Evolutionary conservation across 306 rosid genomes (phyloP), one percentile per base, ranked within the genome.

Genomic region (Aeschynomene evenia): DNA sequence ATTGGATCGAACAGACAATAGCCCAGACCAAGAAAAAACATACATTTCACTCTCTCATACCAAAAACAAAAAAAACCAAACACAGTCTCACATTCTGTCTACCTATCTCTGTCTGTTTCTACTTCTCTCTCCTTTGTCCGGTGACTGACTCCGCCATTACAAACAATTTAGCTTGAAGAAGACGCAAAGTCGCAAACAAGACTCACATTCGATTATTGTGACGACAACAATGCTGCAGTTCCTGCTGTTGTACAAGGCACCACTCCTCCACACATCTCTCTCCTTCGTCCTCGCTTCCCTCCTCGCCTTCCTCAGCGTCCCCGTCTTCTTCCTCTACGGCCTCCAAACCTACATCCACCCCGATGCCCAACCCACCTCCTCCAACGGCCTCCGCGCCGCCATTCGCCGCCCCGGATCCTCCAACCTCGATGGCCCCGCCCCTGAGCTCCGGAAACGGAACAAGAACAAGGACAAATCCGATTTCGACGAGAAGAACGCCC

Each of bases 281-380:
- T 77, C 91, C 6, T 63, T 88, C 42, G 39, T 73, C 22, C 81
- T 94, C 13, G 71, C 85, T 26, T 52, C 79, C 48, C 67, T 74
- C 73, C 58, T 94, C 39, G 50, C 75, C 29, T 78, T 88, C 85
- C 85, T 90, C 88, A 84, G 81, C 59, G 61, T 90, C 66, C 98
- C 97, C 0, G 13, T 82, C 53, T 70, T 90, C 48, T 85, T 87
- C 78, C 97, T 94, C 66, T 65, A 82, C 69, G 92, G 77, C 19
- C 70, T 94, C 53, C 89, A 85, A 72, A 82, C 95, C 72, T 88
- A 94, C 82, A 85, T 94, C 79, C 98, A 90, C 81, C 98, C 96
- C 0, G 98, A 94, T 61, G 80, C 84, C 69, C 75, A 80, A 52
- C 68, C 61, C 29, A 4, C 51, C 51, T 2, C 18, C 22, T 18